Conservation (phyloP, 1,284 basidiomycete genomes). For the Trichosporon sp. region DNA sequence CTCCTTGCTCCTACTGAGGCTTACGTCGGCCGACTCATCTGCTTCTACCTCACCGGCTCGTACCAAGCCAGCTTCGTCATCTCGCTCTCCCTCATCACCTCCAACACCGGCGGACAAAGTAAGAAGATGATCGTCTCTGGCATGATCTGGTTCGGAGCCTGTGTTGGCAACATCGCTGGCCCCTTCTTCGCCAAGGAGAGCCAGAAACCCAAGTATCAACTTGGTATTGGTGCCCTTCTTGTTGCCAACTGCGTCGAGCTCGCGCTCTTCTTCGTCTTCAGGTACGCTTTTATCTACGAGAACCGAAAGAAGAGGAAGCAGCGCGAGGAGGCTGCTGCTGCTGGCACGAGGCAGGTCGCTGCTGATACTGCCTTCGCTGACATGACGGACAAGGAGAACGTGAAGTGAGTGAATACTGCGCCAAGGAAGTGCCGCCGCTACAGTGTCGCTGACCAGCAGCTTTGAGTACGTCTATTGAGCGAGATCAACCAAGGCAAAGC, state of each 20-base stretch:
- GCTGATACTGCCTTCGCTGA: conserved; percentile 39
- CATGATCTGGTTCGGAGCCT: conserved; percentile 44
- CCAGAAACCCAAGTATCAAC: conserved; percentile 48
- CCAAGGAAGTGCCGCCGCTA: neutral
- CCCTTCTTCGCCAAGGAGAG: conserved; percentile 47
- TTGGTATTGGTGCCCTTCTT: conserved; percentile 50
- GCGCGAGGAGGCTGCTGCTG: conserved; percentile 22
- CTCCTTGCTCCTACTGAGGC: conserved; percentile 45
- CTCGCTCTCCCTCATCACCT: conserved; percentile 51
- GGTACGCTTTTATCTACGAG: conserved; percentile 46
- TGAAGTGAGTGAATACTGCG: too few species aligned
- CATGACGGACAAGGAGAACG: conserved; percentile 46
- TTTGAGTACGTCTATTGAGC: conserved; percentile 16
- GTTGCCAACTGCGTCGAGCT: conserved; percentile 46
- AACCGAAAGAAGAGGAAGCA: conserved; percentile 46
- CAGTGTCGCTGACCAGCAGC: neutral
- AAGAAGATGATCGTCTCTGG: conserved; percentile 50
- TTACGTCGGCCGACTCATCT: conserved; percentile 50
- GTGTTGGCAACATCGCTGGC: conserved; percentile 49
- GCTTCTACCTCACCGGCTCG: conserved; percentile 53
- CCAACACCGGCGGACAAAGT: conserved; percentile 51
- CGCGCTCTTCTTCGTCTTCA: conserved; percentile 46
- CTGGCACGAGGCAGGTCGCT: conserved; percentile 13
- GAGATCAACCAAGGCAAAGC: too few species aligned
- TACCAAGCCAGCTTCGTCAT: conserved; percentile 52